Base-by-base conservation (phyloP, 2,329 filamentous ascomycete species). In the Ampelomyces quisqualis region DNA sequence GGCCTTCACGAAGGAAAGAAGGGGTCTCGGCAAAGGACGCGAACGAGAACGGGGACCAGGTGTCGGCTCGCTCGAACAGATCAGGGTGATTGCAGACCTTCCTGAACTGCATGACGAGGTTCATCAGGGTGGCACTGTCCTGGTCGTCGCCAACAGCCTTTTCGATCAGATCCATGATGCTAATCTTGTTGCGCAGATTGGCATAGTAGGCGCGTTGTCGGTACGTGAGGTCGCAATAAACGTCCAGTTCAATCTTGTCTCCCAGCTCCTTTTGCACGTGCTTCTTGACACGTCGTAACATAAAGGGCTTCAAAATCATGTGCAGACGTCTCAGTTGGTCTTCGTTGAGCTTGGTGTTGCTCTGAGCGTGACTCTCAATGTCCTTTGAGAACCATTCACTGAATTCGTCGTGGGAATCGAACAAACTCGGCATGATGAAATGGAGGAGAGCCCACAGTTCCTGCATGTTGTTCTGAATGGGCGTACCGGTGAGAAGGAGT, bases 401-500 rank as follows among this genome's bases (percentile, higher is more conserved):
- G 64, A 94, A 94, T 62, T 93, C 88, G 62, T 94, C 88, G 70
- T 93, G 88, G 1, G 86, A 91, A 69, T 93, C 93, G 70, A 98
- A 98, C 36, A 98, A 77, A 29, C 88, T 95, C n/a, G 93, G 93
- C 93, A 98, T 97, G 73, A 97, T 97, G 74, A 98, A 98, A 77
- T 98, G 93, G 14, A 98, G 78, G 53, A 98, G 73, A 20, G 93
- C 93, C 93, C 93, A 98, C 44, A 98, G 73, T 71, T 98, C 91
- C 70, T 97, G 93, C 93, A 98, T 98, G 77, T 97, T 98, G 75
- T 98, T 98, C 70, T 98, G 93, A 53, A 98, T 97, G 2, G 93
- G 93, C 0, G 93, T 98, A 73, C 93, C 93, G 0, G 93, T 98
- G 14, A 98, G 79, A 30, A 98, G 75, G 32, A 98, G 80, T 54